These are phyloP conservation scores for Daldinia eschscholtzii DNA, from an alignment of 2,329 filamentous ascomycete genomes.

Conservation along the genomic window DNA sequence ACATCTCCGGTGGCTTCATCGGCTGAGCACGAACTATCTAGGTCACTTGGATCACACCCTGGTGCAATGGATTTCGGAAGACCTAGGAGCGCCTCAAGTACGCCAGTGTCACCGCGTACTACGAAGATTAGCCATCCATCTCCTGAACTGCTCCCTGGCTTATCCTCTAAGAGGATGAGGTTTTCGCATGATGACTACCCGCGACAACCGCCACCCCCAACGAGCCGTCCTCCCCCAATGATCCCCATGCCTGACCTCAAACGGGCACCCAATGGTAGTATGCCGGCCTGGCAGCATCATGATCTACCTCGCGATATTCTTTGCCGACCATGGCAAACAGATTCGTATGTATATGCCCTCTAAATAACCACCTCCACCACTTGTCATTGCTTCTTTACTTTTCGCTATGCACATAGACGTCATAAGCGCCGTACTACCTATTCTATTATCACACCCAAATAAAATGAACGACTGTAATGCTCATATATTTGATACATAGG, in stretches of 20 bases:
- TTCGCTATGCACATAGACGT: constrained; percentile 31
- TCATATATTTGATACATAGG: constrained; percentile 55
- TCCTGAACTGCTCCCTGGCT: constrained; percentile 48
- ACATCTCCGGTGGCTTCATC: constrained; percentile 67
- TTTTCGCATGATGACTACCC: constrained; percentile 62
- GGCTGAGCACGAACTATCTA: constrained; percentile 62
- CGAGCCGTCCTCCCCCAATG: constrained; percentile 45
- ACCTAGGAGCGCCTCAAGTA: constrained; percentile 60
- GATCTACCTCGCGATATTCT: constrained; percentile 63
- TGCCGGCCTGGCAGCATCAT: constrained; percentile 55
- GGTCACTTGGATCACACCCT: constrained; percentile 53
- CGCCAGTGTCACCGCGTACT: constrained; percentile 63
- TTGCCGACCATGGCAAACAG: constrained; percentile 63
- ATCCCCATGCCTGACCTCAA: constrained; percentile 56
- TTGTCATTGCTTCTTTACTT: not conserved
- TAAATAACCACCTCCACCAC: constrained; percentile 54
- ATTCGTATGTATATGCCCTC: constrained; percentile 62
- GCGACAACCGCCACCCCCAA: constrained; percentile 42
- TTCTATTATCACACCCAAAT: constrained; percentile 18
- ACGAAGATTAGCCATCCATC: constrained; percentile 50
- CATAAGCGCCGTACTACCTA: not conserved
- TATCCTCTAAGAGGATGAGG: constrained; percentile 63
- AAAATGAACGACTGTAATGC: constrained; percentile 53
- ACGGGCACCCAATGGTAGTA: constrained; percentile 38
- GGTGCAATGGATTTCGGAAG: constrained; percentile 55